Evolutionary conservation across 495 filamentous ascomycete genomes (phyloP).

Genomic region (Aspergillus funiculosus): DNA sequence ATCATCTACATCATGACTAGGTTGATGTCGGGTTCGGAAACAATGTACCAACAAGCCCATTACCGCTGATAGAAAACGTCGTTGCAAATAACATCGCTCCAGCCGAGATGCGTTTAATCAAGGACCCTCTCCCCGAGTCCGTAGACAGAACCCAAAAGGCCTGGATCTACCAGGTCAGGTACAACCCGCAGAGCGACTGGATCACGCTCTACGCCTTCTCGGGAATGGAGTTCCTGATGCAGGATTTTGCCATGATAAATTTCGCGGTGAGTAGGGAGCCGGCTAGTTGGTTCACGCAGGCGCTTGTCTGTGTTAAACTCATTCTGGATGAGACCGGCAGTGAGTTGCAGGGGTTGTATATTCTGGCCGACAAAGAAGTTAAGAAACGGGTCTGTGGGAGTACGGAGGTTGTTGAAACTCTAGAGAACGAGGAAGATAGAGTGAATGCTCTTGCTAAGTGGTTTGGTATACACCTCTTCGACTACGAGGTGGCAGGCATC

Average conservation of each 20-base stretch:
- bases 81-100: slow-evolving; percentile 40
- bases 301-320: slow-evolving; percentile 49
- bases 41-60: slow-evolving; percentile 48
- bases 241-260: slow-evolving; percentile 59
- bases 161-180: slow-evolving; percentile 57
- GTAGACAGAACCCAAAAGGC: slow-evolving; percentile 38
- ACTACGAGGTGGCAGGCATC: slow-evolving; percentile 47
- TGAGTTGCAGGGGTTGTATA: slow-evolving; percentile 51
- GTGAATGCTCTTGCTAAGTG: slow-evolving; percentile 47
- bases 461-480: slow-evolving; percentile 50
- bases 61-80: slow-evolving; percentile 43
- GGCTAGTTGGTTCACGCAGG: slow-evolving; percentile 49
- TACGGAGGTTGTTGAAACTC: slow-evolving; percentile 44
- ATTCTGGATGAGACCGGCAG: slow-evolving; percentile 32
- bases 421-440: slow-evolving; percentile 49
- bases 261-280: slow-evolving; percentile 37
- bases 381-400: slow-evolving; percentile 52
- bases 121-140: slow-evolving; percentile 41
- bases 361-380: slow-evolving; percentile 48
- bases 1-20: no score
- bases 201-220: slow-evolving; percentile 52
- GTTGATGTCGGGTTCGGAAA: slow-evolving; percentile 72
- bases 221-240: slow-evolving; percentile 53
- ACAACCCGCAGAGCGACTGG: slow-evolving; percentile 43
- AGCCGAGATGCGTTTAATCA: slow-evolving; percentile 44